phyloP scores from a whole-genome alignment of 2,329 filamentous ascomycete genomes.

The Calonectria pseudoturangicola region DNA sequence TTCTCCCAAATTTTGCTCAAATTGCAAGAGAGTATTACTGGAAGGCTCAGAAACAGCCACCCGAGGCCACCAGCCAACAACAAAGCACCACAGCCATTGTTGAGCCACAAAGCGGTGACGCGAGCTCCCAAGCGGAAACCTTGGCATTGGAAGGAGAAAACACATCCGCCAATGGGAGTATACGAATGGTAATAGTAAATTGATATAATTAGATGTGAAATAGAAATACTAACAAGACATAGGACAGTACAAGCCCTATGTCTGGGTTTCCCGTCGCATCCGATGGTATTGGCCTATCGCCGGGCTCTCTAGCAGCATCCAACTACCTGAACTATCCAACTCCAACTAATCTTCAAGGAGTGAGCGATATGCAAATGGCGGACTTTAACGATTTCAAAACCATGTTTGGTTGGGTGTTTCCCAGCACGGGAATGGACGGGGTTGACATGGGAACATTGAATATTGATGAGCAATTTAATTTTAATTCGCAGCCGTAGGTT shows the following conservation, averaged over 20 bases:
- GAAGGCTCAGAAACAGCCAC: neutral
- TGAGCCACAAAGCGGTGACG: neutral
- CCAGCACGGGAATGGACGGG: neutral
- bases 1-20: slow-evolving; percentile 7
- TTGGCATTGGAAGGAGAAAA: neutral
- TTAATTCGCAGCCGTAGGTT: neutral
- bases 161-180: neutral
- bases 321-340: slow-evolving; percentile 20
- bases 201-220: too few relatives aligned
- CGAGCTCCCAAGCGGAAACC: neutral
- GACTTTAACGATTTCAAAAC: slow-evolving; percentile 13
- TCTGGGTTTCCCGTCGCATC: neutral
- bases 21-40: slow-evolving; percentile 19
- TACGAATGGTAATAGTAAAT: neutral
- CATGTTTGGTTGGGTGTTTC: slow-evolving; percentile 26
- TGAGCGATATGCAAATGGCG: slow-evolving; percentile 8
- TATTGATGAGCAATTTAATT: neutral
- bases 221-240: neutral
- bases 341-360: slow-evolving; percentile 1
- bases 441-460: neutral
- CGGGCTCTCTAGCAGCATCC: neutral
- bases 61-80: neutral
- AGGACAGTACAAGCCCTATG: neutral
- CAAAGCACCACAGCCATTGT: neutral
- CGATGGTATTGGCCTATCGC: neutral